phyloP scores from a whole-genome alignment of 2,329 filamentous ascomycete species.

The Leptographium lundbergii region DNA sequence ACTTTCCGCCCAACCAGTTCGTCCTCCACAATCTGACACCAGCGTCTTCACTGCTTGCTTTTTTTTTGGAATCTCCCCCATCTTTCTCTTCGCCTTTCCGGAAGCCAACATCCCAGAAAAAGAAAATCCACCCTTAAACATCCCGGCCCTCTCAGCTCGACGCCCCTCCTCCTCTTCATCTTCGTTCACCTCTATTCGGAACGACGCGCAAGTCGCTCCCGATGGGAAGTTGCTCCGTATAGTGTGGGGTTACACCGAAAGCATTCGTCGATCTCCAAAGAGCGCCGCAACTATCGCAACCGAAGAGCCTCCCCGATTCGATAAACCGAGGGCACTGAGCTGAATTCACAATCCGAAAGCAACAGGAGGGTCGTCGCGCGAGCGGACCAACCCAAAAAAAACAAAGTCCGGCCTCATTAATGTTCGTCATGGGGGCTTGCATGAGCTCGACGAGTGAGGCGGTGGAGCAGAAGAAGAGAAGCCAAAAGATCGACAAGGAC shows the following conservation, averaged over 20 bases:
- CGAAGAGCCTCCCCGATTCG: neutral
- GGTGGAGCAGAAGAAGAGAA: conserved; percentile 87
- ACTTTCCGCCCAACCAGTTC: neutral
- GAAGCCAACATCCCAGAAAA: neutral
- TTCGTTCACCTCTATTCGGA: neutral
- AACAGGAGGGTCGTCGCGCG: neutral
- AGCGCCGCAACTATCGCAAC: neutral
- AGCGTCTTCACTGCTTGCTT: neutral
- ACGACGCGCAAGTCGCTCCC: neutral
- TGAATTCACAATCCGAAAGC: neutral
- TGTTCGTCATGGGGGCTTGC: conserved; percentile 67
- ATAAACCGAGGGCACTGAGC: neutral
- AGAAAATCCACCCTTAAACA: neutral
- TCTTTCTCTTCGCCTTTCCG: neutral
- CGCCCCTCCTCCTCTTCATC: neutral
- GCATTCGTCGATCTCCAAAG: neutral
- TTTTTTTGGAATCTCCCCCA: neutral
- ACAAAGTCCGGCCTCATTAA: neutral
- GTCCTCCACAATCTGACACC: neutral
- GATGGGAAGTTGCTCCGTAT: neutral
- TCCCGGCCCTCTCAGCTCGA: neutral
- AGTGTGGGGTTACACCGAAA: conserved; percentile 2
- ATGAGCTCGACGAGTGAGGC: conserved; percentile 82
- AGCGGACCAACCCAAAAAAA: neutral
- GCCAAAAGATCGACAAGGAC: conserved; percentile 86